These are phyloP conservation scores for Vinca minor DNA, from an alignment of 257 asterid species.

Conservation along the genomic window DNA sequence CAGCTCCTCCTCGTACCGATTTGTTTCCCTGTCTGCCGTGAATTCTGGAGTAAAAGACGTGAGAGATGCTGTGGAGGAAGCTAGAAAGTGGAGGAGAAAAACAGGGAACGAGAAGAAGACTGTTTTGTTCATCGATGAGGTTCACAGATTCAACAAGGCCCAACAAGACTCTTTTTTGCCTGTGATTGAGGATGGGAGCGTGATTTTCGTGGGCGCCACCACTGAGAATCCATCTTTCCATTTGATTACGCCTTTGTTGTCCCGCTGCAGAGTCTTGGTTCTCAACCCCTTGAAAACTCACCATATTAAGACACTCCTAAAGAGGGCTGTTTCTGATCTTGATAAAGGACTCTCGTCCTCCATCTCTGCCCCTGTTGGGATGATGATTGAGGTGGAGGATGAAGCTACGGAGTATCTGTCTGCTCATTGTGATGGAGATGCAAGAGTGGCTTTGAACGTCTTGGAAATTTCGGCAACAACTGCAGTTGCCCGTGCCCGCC, in stretches of 20 bases:
- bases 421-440: conserved; percentile 64
- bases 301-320: conserved; percentile 34
- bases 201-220: conserved; percentile 82
- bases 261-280: conserved; percentile 67
- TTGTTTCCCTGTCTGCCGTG: conserved; percentile 68
- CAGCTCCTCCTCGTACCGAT: conserved; percentile 25
- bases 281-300: conserved; percentile 51
- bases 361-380: conserved; percentile 3
- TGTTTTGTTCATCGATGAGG: conserved; percentile 72
- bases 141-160: conserved; percentile 84
- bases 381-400: conserved; percentile 21
- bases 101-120: conserved; percentile 33
- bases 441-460: conserved; percentile 62
- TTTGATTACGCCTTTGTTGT: conserved; percentile 62
- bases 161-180: conserved; percentile 85
- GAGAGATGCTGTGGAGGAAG: conserved; percentile 63
- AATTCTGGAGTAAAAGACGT: conserved; percentile 82
- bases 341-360: conserved; percentile 28
- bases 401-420: conserved; percentile 51
- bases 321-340: conserved; percentile 34
- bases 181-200: conserved; percentile 80
- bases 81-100: conserved; percentile 31
- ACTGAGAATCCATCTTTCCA: conserved; percentile 91
- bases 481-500: conserved; percentile 25
- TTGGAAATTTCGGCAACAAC: conserved; percentile 58